Evolutionary conservation across 495 filamentous ascomycete genomes (phyloP).

Genomic region (Trichoderma gamsii): DNA sequence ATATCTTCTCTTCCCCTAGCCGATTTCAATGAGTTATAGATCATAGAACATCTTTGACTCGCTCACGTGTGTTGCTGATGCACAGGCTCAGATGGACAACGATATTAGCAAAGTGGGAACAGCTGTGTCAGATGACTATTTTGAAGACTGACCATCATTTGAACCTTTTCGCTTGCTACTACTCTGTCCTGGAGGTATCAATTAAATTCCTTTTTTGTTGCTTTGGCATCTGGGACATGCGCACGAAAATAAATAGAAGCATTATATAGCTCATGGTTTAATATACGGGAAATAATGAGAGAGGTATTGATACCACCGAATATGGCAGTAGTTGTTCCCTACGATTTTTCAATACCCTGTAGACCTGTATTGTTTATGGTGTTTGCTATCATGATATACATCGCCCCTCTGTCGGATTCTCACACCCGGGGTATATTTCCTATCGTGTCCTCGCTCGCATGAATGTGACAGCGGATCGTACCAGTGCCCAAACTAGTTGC

Average conservation of each 20-base stretch:
- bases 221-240: neutral
- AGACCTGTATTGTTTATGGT: too few relatives aligned
- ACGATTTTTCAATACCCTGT: too few relatives aligned
- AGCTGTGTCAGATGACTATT: constrained; percentile 28
- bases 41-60: neutral
- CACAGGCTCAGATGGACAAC: neutral
- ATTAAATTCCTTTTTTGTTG: neutral
- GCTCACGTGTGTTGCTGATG: neutral
- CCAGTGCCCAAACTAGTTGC: too few relatives aligned
- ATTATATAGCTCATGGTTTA: too few relatives aligned
- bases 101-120: constrained; percentile 15
- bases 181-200: constrained; percentile 3
- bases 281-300: too few relatives aligned
- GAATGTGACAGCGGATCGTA: too few relatives aligned
- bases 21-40: neutral
- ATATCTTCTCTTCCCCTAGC: neutral
- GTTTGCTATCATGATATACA: too few relatives aligned
- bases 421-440: too few relatives aligned
- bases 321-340: too few relatives aligned
- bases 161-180: neutral
- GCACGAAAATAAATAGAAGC: neutral
- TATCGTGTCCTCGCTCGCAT: too few relatives aligned
- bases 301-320: too few relatives aligned
- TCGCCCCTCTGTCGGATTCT: too few relatives aligned
- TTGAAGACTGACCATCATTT: constrained; percentile 22